Evolutionary conservation across 805 yeast genomes (phyloP), one percentile per base, ranked within the genome.

Genomic region (Teunomyces gatunensis): DNA sequence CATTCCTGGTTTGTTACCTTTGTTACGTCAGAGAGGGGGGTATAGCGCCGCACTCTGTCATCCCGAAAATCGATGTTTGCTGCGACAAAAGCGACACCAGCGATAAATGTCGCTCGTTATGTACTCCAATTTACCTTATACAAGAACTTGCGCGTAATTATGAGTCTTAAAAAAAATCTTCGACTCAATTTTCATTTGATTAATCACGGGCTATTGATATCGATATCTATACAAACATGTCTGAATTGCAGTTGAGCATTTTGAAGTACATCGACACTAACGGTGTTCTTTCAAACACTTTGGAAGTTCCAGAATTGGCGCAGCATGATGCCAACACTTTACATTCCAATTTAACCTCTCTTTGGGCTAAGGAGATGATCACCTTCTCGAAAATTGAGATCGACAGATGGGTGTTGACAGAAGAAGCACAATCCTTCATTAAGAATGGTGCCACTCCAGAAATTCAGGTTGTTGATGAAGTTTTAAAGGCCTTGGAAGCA

Each of bases 401-500:
- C 46, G 95, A 91, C 55, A 66, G 74, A 54, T 92, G 91, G 85
- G 69, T 75, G 23, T 79, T 90, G 53, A 85, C 95, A 10, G 70
- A 68, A 9, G 99, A 94, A 73, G 98, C 96, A 42, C 69, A 80
- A 56, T 91, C 87, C 37, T 87, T 91, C 50, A 77, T 88, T 13
- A 67, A 69, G 11, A 72, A 87, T 46, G 99, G 99, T 6, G 54
- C 56, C 20, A 89, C 97, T 28, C 97, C 94, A 61, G 99, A 94
- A 71, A 80, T 79, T 60, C 81, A 96, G 56, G 76, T 94, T 42
- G 78, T 89, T 53, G 76, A 80, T 46, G 88, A 84, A 63, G 89
- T 94, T 39, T 74, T 87, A 47, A 78, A 82, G 57, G 74, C 85
- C 41, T 68, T 91, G 44, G 96, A 87, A 48, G 90, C 92, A 32